Conservation (phyloP, 2,329 filamentous ascomycete genomes). For the Metarhizium humberi region DNA sequence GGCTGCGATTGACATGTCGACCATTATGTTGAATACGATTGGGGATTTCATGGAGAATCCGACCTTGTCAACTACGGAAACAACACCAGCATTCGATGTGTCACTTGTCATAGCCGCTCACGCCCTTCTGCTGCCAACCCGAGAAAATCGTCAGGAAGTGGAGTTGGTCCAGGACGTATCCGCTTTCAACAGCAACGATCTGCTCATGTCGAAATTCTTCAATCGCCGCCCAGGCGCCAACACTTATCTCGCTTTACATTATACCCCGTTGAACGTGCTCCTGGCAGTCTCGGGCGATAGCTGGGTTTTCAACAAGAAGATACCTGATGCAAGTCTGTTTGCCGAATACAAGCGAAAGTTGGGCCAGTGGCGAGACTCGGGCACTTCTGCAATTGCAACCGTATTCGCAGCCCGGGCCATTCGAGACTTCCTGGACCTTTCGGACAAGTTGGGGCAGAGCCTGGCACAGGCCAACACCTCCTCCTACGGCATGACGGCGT, state of each 20-base stretch:
- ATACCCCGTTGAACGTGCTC: slow-evolving; percentile 49
- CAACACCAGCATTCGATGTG: slow-evolving; percentile 28
- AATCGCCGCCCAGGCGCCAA: slow-evolving; percentile 34
- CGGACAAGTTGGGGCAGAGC: slow-evolving; percentile 5
- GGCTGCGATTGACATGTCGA: slow-evolving; percentile 25
- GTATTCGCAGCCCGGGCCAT: slow-evolving; percentile 44
- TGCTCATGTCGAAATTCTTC: slow-evolving; percentile 32
- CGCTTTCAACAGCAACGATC: slow-evolving; percentile 13
- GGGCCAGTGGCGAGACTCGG: slow-evolving; percentile 34
- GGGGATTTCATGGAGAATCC: slow-evolving; percentile 21
- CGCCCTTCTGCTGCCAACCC: slow-evolving; percentile 27
- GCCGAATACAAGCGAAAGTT: slow-evolving; percentile 37
- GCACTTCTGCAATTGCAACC: slow-evolving; percentile 34
- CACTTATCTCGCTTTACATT: slow-evolving; percentile 46
- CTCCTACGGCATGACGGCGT: slow-evolving; percentile 6
- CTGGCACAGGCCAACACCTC: slow-evolving; percentile 8
- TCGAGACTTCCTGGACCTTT: slow-evolving; percentile 28
- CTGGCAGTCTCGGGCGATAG: slow-evolving; percentile 49
- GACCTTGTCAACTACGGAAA: slow-evolving; percentile 24
- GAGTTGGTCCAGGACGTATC: slow-evolving; percentile 15
- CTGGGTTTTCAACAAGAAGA: slow-evolving; percentile 48
- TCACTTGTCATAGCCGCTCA: slow-evolving; percentile 30
- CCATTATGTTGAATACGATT: slow-evolving; percentile 15
- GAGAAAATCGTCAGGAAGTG: slow-evolving; percentile 18
- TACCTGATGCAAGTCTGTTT: slow-evolving; percentile 34